A percentile compares a stretch with the other conserved stretches of the same genome.
Evolutionary conservation across 306 rosid genomes (phyloP).

Genomic region (Comarum palustre): DNA sequence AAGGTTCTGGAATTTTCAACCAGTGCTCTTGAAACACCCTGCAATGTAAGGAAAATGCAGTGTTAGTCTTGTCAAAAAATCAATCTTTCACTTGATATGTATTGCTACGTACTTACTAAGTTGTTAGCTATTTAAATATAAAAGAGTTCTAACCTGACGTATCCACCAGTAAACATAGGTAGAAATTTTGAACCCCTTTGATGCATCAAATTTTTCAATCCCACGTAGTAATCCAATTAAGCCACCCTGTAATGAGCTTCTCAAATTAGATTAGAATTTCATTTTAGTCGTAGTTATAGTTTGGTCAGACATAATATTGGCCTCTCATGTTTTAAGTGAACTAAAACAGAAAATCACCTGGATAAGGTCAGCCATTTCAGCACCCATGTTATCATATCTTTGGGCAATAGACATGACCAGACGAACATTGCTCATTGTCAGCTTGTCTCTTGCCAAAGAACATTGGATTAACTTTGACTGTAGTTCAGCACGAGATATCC

Average conservation of each 20-base stretch:
- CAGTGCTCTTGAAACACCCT: slow-evolving; percentile 94
- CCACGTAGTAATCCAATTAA: slow-evolving; percentile 92
- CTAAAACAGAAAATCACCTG: slow-evolving; percentile 52
- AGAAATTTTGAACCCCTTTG: slow-evolving; percentile 90
- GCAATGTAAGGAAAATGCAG: slow-evolving; percentile 23
- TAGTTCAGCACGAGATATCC: slow-evolving; percentile 66
- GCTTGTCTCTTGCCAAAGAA: slow-evolving; percentile 78
- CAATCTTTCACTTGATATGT: not conserved
- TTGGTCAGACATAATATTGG: slow-evolving; percentile 6
- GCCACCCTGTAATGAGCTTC: slow-evolving; percentile 62
- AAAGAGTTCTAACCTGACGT: slow-evolving; percentile 69
- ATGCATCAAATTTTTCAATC: slow-evolving; percentile 90
- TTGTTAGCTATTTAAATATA: slow-evolving; percentile 14
- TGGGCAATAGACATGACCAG: slow-evolving; percentile 90
- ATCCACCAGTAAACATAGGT: slow-evolving; percentile 99
- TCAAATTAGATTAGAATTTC: not conserved
- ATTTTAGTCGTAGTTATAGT: slow-evolving; percentile 6
- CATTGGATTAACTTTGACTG: slow-evolving; percentile 60
- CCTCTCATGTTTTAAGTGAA: slow-evolving; percentile 3
- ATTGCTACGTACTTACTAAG: not conserved
- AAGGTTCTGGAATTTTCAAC: slow-evolving; percentile 86
- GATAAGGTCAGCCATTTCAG: slow-evolving; percentile 93
- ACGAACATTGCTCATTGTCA: slow-evolving; percentile 96
- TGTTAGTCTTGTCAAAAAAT: not conserved
- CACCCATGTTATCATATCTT: slow-evolving; percentile 85